Conservation (phyloP, 2,329 filamentous ascomycete genomes). For the Alternaria atra region DNA sequence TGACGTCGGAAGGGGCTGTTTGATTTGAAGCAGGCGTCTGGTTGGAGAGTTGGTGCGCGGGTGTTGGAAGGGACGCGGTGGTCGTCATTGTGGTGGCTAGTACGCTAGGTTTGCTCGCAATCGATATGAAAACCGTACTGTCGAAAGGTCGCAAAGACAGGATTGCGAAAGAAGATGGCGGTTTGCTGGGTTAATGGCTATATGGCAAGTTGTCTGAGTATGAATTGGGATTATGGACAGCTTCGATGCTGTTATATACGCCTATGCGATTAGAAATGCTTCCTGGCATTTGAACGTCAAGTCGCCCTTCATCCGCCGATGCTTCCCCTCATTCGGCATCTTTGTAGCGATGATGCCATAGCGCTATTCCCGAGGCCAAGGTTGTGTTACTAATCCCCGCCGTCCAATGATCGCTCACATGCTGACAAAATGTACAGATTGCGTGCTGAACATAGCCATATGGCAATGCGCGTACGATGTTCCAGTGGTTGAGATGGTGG, state of each 20-base stretch:
- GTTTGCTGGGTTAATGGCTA: conserved; percentile 15
- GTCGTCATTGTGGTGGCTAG: conserved; percentile 52
- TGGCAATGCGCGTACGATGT: not conserved
- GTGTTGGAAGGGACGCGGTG: conserved; percentile 52
- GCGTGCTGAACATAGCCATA: conserved; percentile 26
- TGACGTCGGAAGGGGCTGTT: conserved; percentile 41
- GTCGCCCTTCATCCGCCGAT: conserved; percentile 18
- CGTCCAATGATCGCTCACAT: conserved; percentile 23
- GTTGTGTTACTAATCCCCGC: conserved; percentile 39
- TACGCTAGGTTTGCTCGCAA: not conserved
- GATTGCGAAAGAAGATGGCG: not conserved
- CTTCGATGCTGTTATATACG: conserved; percentile 32
- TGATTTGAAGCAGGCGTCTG: conserved; percentile 35
- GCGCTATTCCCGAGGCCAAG: conserved; percentile 36
- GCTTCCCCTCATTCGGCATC: conserved; percentile 28
- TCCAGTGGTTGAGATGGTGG: not conserved
- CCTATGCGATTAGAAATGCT: conserved; percentile 42
- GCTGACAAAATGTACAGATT: conserved; percentile 43
- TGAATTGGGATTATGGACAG: conserved; percentile 15
- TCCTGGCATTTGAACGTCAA: conserved; percentile 4
- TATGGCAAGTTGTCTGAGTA: conserved; percentile 19
- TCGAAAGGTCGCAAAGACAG: not conserved
- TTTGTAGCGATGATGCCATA: conserved; percentile 46
- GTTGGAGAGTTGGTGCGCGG: conserved; percentile 53
- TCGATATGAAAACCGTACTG: not conserved